Percentiles rank a stretch among this genome's conserved stretches.
These are phyloP conservation scores for Boechera stricta DNA, from an alignment of 345 rosid genomes.

Conservation along the genomic window DNA sequence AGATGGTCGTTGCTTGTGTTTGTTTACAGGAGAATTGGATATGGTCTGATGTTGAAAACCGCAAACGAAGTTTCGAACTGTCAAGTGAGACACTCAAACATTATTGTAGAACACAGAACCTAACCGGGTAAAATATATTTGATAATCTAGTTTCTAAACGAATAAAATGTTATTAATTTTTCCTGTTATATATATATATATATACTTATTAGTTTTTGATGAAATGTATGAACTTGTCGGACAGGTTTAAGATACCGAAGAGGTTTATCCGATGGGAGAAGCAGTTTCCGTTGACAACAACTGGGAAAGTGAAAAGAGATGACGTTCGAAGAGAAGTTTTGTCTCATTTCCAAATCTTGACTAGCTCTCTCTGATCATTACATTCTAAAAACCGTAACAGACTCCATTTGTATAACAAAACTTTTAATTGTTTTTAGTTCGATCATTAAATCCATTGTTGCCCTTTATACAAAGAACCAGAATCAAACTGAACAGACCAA, in stretches of 20 bases:
- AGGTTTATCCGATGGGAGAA: slow-evolving; percentile 63
- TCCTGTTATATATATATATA: neutral
- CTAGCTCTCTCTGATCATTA: slow-evolving; percentile 60
- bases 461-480: neutral
- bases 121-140: slow-evolving; percentile 58
- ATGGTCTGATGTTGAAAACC: slow-evolving; percentile 55
- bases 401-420: neutral
- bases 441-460: neutral
- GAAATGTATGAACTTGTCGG: slow-evolving; percentile 25
- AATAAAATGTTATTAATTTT: neutral
- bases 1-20: slow-evolving; percentile 80
- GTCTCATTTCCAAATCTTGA: slow-evolving; percentile 49
- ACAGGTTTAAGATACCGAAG: slow-evolving; percentile 87
- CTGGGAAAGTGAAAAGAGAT: slow-evolving; percentile 77
- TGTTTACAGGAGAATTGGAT: slow-evolving; percentile 61
- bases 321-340: slow-evolving; percentile 58
- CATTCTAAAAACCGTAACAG: neutral
- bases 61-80: slow-evolving; percentile 38
- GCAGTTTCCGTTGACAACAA: slow-evolving; percentile 68
- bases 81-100: slow-evolving; percentile 59
- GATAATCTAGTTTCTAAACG: neutral
- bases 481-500: neutral
- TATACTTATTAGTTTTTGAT: neutral
- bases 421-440: neutral
- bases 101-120: slow-evolving; percentile 56